phyloP scores from a whole-genome alignment of 2,329 filamentous ascomycete species.

The Verticillium klebahnii region DNA sequence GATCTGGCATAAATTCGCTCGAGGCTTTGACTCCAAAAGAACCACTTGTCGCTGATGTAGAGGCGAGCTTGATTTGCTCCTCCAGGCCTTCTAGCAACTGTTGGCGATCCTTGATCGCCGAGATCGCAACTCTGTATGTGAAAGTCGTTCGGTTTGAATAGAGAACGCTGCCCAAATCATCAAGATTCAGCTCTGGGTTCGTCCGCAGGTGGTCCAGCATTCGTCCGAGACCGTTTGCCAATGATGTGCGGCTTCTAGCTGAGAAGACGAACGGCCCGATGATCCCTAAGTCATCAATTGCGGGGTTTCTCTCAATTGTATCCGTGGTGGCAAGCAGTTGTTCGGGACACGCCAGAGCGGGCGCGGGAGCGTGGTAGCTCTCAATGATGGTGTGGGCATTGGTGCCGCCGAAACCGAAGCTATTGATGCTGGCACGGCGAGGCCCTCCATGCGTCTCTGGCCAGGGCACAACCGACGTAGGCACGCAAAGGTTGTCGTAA shows the following conservation, averaged over 20 bases:
- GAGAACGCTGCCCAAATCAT: background rate
- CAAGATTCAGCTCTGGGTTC: constrained; percentile 20
- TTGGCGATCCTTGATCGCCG: background rate
- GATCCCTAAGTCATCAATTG: constrained; percentile 1
- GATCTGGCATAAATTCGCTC: background rate
- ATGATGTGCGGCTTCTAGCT: background rate
- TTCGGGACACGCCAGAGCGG: background rate
- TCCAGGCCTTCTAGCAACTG: background rate
- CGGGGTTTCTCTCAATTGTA: background rate
- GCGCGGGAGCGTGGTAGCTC: background rate
- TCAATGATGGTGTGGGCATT: constrained; percentile 9
- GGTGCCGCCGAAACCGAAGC: constrained; percentile 9
- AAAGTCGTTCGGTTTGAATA: background rate
- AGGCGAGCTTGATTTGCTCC: background rate
- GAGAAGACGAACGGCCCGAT: background rate
- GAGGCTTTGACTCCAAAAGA: background rate
- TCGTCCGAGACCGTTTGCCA: background rate
- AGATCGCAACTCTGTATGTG: background rate
- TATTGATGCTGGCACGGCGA: constrained; percentile 3
- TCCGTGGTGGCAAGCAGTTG: background rate
- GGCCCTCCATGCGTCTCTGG: constrained; percentile 3
- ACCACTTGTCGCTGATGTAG: background rate
- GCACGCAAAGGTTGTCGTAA: constrained; percentile 13
- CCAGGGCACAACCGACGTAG: constrained; percentile 10
- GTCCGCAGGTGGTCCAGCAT: constrained; percentile 19